Evolutionary conservation across 805 yeast species (phyloP).

Genomic region (Diddensiella transvaalensis): DNA sequence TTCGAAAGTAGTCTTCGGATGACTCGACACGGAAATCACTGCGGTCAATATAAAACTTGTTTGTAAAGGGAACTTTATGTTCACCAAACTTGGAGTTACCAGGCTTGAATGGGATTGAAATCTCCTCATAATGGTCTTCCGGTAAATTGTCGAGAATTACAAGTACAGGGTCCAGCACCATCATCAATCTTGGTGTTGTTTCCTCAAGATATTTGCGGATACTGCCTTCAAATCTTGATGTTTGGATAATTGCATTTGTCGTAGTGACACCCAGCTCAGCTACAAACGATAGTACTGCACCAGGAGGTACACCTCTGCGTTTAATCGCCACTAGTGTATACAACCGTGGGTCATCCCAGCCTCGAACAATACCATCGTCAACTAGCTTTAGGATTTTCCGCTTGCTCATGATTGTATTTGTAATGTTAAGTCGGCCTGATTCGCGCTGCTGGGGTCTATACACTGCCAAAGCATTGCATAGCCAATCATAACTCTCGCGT

Average conservation of each 20-base stretch:
- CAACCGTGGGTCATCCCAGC: constrained; percentile 98
- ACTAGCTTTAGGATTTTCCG: constrained; percentile 94
- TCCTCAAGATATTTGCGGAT: constrained; percentile 84
- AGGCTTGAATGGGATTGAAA: constrained; percentile 85
- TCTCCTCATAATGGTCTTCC: constrained; percentile 65
- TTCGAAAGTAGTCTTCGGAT: constrained; percentile 76
- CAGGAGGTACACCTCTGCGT: constrained; percentile 98
- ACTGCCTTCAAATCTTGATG: constrained; percentile 81
- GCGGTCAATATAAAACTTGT: constrained; percentile 78
- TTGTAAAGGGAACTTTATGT: constrained; percentile 71
- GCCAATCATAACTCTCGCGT: constrained; percentile 97
- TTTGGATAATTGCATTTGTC: constrained; percentile 86
- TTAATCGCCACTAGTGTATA: constrained; percentile 91
- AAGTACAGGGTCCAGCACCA: constrained; percentile 81
- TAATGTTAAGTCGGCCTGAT: constrained; percentile 91
- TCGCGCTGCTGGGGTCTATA: constrained; percentile 99
- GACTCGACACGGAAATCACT: constrained; percentile 74
- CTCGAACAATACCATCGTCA: constrained; percentile 74
- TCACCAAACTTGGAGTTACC: constrained; percentile 70
- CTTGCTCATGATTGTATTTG: constrained; percentile 92
- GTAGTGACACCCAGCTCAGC: constrained; percentile 97
- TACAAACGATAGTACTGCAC: constrained; percentile 89
- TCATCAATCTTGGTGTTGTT: constrained; percentile 91
- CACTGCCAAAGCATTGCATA: constrained; percentile 90
- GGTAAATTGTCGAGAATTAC: constrained; percentile 77